Percentiles rank a stretch among this genome's conserved stretches.
These are phyloP conservation scores for Penicillium macrosclerotiorum DNA, from an alignment of 495 filamentous ascomycete species.

Conservation along the genomic window DNA sequence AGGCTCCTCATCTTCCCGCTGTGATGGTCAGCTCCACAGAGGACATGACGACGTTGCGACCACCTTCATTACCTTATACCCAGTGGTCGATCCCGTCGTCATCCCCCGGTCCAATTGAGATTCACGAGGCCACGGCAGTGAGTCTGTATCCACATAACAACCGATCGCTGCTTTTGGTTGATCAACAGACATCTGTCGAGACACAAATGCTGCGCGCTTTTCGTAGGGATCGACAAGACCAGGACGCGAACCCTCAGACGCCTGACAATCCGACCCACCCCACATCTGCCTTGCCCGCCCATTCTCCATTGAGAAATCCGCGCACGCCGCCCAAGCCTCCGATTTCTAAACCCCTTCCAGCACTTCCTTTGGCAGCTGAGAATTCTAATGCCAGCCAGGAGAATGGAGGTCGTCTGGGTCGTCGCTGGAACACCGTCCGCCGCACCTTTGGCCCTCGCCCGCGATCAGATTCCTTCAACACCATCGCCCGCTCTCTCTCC, in stretches of 20 bases:
- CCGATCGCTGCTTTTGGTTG: constrained; percentile 72
- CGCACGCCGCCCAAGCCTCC: constrained; percentile 70
- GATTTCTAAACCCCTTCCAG: constrained; percentile 69
- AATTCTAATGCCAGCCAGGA: constrained; percentile 43
- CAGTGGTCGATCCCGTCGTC: constrained; percentile 49
- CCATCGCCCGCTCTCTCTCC: constrained; percentile 41
- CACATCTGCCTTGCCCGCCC: constrained; percentile 50
- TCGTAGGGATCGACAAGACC: constrained; percentile 18
- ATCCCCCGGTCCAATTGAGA: constrained; percentile 51
- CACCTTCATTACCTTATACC: constrained; percentile 46
- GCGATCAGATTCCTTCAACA: constrained; percentile 51
- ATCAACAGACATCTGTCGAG: constrained; percentile 54
- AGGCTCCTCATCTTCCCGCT: constrained; percentile 24
- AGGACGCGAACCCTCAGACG: constrained; percentile 19
- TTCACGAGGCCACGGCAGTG: constrained; percentile 75
- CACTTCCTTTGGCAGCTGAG: constrained; percentile 61
- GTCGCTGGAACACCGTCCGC: constrained; percentile 53
- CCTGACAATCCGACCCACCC: constrained; percentile 40
- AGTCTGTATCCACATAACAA: constrained; percentile 87
- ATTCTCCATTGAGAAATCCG: constrained; percentile 74
- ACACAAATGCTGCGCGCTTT: constrained; percentile 21
- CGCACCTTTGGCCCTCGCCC: constrained; percentile 58
- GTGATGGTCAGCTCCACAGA: constrained; percentile 32
- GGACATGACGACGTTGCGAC: constrained; percentile 36
- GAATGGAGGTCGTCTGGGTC: constrained; percentile 36